Evolutionary conservation across 2,329 filamentous ascomycete species (phyloP), one percentile per base, ranked within the genome.

Genomic region (Exophiala viscosa): DNA sequence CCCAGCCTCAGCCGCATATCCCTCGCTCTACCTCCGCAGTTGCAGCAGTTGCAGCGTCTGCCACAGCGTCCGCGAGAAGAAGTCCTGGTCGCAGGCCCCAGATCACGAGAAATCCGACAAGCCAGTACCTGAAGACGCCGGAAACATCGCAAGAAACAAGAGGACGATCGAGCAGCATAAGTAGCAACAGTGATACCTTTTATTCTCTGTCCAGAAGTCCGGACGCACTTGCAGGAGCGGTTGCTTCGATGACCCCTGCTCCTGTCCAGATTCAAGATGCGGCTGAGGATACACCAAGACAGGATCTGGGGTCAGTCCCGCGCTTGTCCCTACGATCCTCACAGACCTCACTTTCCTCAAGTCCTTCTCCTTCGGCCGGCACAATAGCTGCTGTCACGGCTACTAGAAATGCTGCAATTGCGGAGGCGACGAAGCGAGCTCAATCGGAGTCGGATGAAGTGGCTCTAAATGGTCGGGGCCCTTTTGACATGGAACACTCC

Each of bases 21-120:
- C 50, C 54, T 38, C 55, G 56, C n/a, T 57, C 58, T 39, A 56
- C 58, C 5, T 60, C 58, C 34, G 53, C 57, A 18, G 53, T 60
- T 17, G 58, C 58, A 11, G 55, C 55, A n/a, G 50, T 52, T 31
- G 53, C 51, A 5, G 58, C 58, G n/a, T 57, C 55, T 17, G 48
- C 53, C 8, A 58, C 51, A 2, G 58, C 58, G 14, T 58, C 55
- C 34, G 45, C 55, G n/a, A 58, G 43, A n/a, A 57, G 52, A 38
- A 60, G 58, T 34, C 58, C 58, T 32, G 50, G 47, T 9, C 48
- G 54, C 38, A 50, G 51, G 38, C 55, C 50, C 42, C 55, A 52
- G 45, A 15, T 51, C 15, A 46, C 42, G 41, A 50, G 42, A 48
- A 45, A 54, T 18, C 35, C 28, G 28, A 38, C 47, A 8, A 44